phyloP scores from a whole-genome alignment of 768 basidiomycete genomes.

The Suillus discolor region DNA sequence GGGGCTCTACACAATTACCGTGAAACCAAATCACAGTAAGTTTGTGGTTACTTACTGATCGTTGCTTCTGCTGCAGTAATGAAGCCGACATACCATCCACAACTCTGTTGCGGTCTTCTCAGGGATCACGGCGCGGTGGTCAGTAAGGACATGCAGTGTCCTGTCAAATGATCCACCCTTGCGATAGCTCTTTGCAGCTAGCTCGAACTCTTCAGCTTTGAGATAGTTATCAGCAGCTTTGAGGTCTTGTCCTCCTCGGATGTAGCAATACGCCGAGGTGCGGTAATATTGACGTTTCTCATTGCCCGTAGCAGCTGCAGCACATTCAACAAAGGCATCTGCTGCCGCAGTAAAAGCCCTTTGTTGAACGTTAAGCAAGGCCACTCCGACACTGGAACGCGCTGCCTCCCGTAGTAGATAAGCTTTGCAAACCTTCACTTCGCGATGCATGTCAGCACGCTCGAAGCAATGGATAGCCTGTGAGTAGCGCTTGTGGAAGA shows the following conservation, averaged over 20 bases:
- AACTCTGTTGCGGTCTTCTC: slow-evolving; percentile 37
- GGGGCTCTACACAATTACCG: slow-evolving; percentile 40
- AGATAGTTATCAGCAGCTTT: slow-evolving; percentile 49
- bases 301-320: slow-evolving; percentile 30
- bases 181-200: slow-evolving; percentile 49
- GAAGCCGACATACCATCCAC: slow-evolving; percentile 44
- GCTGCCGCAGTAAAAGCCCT: slow-evolving; percentile 49
- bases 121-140: slow-evolving; percentile 35
- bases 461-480: slow-evolving; percentile 59
- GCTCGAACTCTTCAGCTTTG: slow-evolving; percentile 43
- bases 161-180: slow-evolving; percentile 53
- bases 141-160: slow-evolving; percentile 48
- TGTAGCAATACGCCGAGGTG: slow-evolving; percentile 51
- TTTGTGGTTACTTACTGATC: slow-evolving; percentile 26
- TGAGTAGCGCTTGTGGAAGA: slow-evolving; percentile 36
- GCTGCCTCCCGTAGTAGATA: slow-evolving; percentile 58
- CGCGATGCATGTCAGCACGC: slow-evolving; percentile 43
- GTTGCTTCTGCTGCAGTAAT: slow-evolving; percentile 40
- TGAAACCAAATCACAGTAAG: background rate
- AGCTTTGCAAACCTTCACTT: slow-evolving; percentile 52
- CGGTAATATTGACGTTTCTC: slow-evolving; percentile 40
- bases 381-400: slow-evolving; percentile 31
- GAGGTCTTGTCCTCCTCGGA: slow-evolving; percentile 38
- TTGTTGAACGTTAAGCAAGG: slow-evolving; percentile 25
- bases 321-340: slow-evolving; percentile 50